These are phyloP conservation scores for Penicillium sp. DNA, from an alignment of 2,329 filamentous ascomycete genomes.

Conservation along the genomic window DNA sequence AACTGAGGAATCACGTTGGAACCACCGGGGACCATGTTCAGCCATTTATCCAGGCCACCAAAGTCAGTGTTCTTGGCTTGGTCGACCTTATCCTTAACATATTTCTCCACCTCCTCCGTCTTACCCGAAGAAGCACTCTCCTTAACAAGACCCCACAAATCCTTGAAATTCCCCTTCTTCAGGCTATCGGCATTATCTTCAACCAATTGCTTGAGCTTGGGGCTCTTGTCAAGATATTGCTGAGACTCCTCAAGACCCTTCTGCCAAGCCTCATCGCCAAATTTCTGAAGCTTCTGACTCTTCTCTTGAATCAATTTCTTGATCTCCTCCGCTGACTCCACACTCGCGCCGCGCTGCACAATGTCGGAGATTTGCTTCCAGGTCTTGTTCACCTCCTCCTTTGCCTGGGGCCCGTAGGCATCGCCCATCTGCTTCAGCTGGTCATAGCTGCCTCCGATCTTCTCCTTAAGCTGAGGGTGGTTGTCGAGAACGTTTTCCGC, in stretches of 20 bases:
- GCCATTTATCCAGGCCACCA: conserved; percentile 58
- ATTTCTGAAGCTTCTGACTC: conserved; percentile 61
- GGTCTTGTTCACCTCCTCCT: conserved; percentile 72
- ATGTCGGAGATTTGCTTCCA: conserved; percentile 67
- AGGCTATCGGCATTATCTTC: conserved; percentile 68
- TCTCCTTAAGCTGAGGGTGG: conserved; percentile 70
- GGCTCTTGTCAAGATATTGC: conserved; percentile 72
- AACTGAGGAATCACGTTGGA: conserved; percentile 66
- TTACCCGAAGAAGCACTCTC: conserved; percentile 62
- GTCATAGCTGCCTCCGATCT: conserved; percentile 66
- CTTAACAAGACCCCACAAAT: conserved; percentile 64
- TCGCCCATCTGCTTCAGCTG: conserved; percentile 69
- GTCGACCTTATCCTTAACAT: conserved; percentile 58
- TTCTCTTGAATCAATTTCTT: conserved; percentile 68
- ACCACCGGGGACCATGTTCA: conserved; percentile 65
- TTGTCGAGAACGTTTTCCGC: conserved; percentile 67
- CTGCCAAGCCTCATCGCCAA: conserved; percentile 64
- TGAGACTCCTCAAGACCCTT: conserved; percentile 70
- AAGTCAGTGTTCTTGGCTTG: conserved; percentile 58
- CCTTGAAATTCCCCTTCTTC: conserved; percentile 64
- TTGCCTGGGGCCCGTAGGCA: conserved; percentile 70
- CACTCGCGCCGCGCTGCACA: conserved; percentile 60
- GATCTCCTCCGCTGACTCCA: conserved; percentile 52
- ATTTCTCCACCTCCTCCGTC: conserved; percentile 58
- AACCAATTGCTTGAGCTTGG: conserved; percentile 69